Evolutionary conservation across 2,329 filamentous ascomycete species (phyloP).

Genomic region (Colletotrichum sublineola): DNA sequence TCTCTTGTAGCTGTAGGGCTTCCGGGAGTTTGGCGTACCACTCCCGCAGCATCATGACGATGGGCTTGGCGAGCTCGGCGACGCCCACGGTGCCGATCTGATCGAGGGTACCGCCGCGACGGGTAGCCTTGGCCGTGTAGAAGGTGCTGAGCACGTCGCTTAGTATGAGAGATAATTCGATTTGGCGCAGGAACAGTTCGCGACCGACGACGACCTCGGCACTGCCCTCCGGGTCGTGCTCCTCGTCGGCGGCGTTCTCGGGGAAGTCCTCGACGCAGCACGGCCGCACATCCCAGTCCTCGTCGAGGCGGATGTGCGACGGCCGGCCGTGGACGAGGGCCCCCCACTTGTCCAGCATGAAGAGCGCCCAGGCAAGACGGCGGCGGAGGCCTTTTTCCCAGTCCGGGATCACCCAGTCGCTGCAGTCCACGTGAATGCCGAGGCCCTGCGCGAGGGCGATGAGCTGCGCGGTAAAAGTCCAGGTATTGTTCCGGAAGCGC

Average conservation of each 20-base stretch:
- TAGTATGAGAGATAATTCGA: conserved; percentile 63
- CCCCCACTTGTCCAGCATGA: conserved; percentile 75
- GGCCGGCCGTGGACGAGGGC: conserved; percentile 69
- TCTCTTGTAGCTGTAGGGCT: conserved; percentile 59
- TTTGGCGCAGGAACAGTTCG: conserved; percentile 64
- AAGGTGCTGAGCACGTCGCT: conserved; percentile 64
- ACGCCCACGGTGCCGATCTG: conserved; percentile 51
- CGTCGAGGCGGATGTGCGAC: conserved; percentile 63
- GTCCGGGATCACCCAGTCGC: conserved; percentile 70
- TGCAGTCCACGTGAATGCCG: conserved; percentile 72
- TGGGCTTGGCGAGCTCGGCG: conserved; percentile 51
- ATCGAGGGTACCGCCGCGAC: conserved; percentile 48
- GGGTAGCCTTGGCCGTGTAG: conserved; percentile 56
- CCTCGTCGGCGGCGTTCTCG: conserved; percentile 53
- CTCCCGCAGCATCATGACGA: conserved; percentile 51
- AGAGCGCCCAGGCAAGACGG: conserved; percentile 73
- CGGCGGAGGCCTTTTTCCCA: conserved; percentile 75
- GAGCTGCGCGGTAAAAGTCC: conserved; percentile 65
- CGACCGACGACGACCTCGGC: conserved; percentile 60
- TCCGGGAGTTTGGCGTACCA: conserved; percentile 63
- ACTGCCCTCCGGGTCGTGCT: conserved; percentile 53
- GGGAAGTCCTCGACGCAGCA: conserved; percentile 55
- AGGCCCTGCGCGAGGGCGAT: conserved; percentile 71
- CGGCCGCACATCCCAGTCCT: conserved; percentile 67
- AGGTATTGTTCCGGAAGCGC: conserved; percentile 60